Evolutionary conservation across 345 rosid species (phyloP), one percentile per base, ranked within the genome.

Genomic region (Sisymbrium irio): DNA sequence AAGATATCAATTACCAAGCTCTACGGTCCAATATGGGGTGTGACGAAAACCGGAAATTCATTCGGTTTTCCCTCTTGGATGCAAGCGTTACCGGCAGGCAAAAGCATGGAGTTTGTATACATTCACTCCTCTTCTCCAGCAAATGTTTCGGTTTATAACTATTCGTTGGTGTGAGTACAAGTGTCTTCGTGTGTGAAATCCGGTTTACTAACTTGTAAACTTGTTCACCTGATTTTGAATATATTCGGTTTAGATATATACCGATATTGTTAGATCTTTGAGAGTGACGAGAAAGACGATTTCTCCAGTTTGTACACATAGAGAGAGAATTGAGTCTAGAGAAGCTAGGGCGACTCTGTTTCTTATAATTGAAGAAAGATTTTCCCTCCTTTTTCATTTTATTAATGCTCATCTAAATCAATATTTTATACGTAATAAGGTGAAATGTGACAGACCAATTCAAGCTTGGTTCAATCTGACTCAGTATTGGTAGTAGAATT

Each of bases 11-110:
- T 94, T 37, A 79, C 88, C 32, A 86, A 88, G 69, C 93, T 94
- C 46, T 89, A 91, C 57, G 98, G 97, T 74, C 95, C 98, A 12
- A 40, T 94, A 1, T 94, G 97, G 98, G 98, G 97, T 72, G 76
- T 94, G 28, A 76, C 77, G 1, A 86, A 85, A 67, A 70, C 76
- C 2, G 89, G 87, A 27, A 71, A 80, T 65, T 83, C 78, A 20
- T 94, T 81, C 12, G 79, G 78, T 51, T 87, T 91, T 61, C 98
- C 97, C 0, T 71, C 89, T 20, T 94, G 97, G 98, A 76, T 94
- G 28, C 73, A 82, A 65, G 79, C 86, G 5, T 77, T 94, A 64
- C 81, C 88, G 2, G 83, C 90, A 0, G 96, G 96, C 1, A 83
- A 87, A 81, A 88, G 95, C 67, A 81, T 94, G 9, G 96, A 89